Conservation (phyloP, 2,329 filamentous ascomycete species). For the Stemphylium beticola region DNA sequence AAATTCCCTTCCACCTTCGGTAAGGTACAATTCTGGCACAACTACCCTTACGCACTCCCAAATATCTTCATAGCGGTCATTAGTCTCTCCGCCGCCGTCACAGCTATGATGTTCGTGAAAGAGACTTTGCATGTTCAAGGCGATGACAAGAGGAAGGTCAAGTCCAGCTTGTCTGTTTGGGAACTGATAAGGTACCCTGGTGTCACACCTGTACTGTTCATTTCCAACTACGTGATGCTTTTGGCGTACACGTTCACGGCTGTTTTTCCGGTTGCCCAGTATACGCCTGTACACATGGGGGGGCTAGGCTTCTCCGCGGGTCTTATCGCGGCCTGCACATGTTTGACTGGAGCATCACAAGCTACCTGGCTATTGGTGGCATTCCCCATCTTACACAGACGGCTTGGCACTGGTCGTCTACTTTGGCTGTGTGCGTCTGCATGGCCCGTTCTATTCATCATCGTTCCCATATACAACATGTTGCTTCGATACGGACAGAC, state of each 20-base stretch:
- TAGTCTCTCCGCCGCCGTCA: slow-evolving; percentile 60
- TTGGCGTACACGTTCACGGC: slow-evolving; percentile 76
- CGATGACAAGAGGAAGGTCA: slow-evolving; percentile 23
- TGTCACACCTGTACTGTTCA: slow-evolving; percentile 68
- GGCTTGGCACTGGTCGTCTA: slow-evolving; percentile 70
- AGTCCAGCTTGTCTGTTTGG: slow-evolving; percentile 54
- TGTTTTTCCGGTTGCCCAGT: slow-evolving; percentile 71
- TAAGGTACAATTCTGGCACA: slow-evolving; percentile 62
- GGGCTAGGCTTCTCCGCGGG: slow-evolving; percentile 68
- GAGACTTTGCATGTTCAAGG: slow-evolving; percentile 55
- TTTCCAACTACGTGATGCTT: slow-evolving; percentile 70
- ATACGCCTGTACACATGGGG: slow-evolving; percentile 66
- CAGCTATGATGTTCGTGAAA: slow-evolving; percentile 63
- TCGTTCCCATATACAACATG: slow-evolving; percentile 61
- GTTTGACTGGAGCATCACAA: slow-evolving; percentile 68
- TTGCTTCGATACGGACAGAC: slow-evolving; percentile 58
- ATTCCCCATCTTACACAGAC: slow-evolving; percentile 72
- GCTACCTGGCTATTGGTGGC: slow-evolving; percentile 72
- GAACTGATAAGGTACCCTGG: slow-evolving; percentile 68
- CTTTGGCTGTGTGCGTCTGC: slow-evolving; percentile 62
- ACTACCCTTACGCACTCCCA: slow-evolving; percentile 71
- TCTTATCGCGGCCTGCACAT: slow-evolving; percentile 72
- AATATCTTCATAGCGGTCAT: slow-evolving; percentile 64
- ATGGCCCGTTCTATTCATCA: slow-evolving; percentile 70
- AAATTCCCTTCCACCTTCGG: slow-evolving; percentile 68